Evolutionary conservation across 441 rosid genomes (phyloP).

Genomic region (Aleurites moluccanus): DNA sequence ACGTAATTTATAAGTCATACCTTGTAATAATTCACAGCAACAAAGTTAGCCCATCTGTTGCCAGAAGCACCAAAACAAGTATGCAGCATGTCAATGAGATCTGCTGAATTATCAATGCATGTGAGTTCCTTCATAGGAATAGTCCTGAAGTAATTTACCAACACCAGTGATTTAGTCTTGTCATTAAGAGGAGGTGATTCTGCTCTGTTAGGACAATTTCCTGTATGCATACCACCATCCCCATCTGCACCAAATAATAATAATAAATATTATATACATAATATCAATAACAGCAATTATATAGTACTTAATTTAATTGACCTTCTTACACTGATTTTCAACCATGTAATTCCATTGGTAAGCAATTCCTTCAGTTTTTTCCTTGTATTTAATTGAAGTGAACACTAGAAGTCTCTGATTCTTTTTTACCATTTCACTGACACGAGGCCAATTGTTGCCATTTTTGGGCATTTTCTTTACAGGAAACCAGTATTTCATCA

Average conservation of each 20-base stretch:
- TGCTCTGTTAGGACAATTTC: conserved; percentile 43
- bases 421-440: conserved; percentile 66
- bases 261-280: not conserved
- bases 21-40: conserved; percentile 53
- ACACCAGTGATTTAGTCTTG: conserved; percentile 40
- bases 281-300: not conserved
- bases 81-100: conserved; percentile 35
- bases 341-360: conserved; percentile 92
- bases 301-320: not conserved
- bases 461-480: conserved; percentile 59
- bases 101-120: conserved; percentile 40
- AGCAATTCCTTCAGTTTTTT: conserved; percentile 74
- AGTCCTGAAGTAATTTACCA: conserved; percentile 44
- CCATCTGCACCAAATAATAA: conserved; percentile 56
- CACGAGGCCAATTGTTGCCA: conserved; percentile 82
- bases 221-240: conserved; percentile 53
- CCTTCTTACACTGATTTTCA: conserved; percentile 73
- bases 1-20: conserved; percentile 5
- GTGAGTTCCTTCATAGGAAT: conserved; percentile 29
- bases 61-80: conserved; percentile 42
- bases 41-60: conserved; percentile 55
- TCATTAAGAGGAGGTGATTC: conserved; percentile 44
- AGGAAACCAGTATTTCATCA: conserved; percentile 83
- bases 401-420: conserved; percentile 75
- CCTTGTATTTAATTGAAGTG: conserved; percentile 69